A percentile compares a stretch with the other conserved stretches of the same genome.
Conservation (phyloP, 345 rosid genomes). For the Turnera subulata region DNA sequence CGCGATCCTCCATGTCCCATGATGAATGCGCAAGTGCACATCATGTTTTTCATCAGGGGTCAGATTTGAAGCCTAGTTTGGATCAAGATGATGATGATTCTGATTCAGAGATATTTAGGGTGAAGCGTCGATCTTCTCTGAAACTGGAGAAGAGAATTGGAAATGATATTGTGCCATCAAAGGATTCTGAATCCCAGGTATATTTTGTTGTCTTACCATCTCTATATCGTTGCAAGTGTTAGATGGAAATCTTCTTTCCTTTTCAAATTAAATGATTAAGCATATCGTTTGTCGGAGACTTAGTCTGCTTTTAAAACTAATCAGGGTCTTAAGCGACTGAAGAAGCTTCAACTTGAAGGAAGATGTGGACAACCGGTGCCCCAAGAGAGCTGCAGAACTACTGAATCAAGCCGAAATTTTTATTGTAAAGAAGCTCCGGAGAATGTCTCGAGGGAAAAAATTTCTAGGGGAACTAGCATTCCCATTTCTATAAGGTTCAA, state of each 20-base stretch:
- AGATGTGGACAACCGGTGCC: conserved; percentile 31
- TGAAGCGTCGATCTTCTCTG: conserved; percentile 74
- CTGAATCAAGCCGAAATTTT: conserved; percentile 19
- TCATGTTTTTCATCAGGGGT: conserved; percentile 21
- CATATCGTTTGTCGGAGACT: too few species aligned
- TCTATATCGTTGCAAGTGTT: too few species aligned
- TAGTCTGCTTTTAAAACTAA: neutral
- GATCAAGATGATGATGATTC: conserved; percentile 77
- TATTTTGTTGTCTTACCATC: too few species aligned
- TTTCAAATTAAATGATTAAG: too few species aligned
- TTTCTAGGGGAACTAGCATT: conserved; percentile 30
- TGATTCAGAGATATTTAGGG: conserved; percentile 79
- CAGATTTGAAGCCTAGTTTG: conserved; percentile 21
- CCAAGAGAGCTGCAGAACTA: conserved; percentile 26
- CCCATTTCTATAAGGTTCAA: conserved; percentile 49
- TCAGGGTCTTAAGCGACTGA: conserved; percentile 60
- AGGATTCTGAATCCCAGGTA: conserved; percentile 65
- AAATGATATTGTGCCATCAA: conserved; percentile 34
- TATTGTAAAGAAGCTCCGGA: conserved; percentile 32
- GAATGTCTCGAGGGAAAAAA: conserved; percentile 27
- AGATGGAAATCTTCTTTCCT: too few species aligned
- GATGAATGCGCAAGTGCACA: conserved; percentile 30
- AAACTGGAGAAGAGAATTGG: conserved; percentile 58
- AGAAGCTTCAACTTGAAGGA: conserved; percentile 44
- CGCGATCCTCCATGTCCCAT: conserved; percentile 30